Evolutionary conservation across 768 basidiomycete genomes (phyloP).

Genomic region (Lepiota brunneoincarnata): DNA sequence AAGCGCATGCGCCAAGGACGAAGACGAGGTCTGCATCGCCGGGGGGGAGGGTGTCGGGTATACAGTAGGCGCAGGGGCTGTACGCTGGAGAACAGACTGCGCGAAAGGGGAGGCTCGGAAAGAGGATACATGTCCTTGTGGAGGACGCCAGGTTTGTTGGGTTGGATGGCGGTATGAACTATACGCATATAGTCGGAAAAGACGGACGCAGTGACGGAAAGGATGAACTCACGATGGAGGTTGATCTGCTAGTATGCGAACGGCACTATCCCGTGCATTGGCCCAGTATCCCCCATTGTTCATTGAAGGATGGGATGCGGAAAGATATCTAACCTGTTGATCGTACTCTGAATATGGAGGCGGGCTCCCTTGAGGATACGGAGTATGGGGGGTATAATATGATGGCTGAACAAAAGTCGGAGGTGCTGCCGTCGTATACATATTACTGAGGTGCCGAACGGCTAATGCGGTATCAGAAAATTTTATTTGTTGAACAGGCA

Average conservation of each 20-base stretch:
- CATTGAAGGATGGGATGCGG: conserved; percentile 39
- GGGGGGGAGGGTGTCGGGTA: conserved; percentile 77
- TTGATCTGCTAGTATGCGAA: conserved; percentile 56
- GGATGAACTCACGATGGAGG: conserved; percentile 41
- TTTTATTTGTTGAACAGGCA: not conserved
- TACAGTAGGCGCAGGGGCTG: conserved; percentile 47
- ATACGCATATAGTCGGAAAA: conserved; percentile 15
- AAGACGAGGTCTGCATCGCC: conserved; percentile 60
- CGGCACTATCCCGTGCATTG: conserved; percentile 55
- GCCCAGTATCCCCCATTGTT: conserved; percentile 65
- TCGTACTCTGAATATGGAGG: conserved; percentile 70
- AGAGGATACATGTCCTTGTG: conserved; percentile 41
- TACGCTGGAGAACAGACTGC: conserved; percentile 62
- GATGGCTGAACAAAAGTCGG: conserved; percentile 64
- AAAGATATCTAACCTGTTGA: conserved; percentile 55
- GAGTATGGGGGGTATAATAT: conserved; percentile 38
- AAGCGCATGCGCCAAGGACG: conserved; percentile 74
- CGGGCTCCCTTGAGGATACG: conserved; percentile 38
- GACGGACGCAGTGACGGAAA: conserved; percentile 19
- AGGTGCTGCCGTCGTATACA: conserved; percentile 56
- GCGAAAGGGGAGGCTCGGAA: conserved; percentile 60
- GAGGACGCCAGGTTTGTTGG: conserved; percentile 33
- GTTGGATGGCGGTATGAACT: conserved; percentile 35
- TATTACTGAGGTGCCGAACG: conserved; percentile 58
- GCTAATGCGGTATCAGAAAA: conserved; percentile 36